These are phyloP conservation scores for Metroxylon sagu DNA, from an alignment of 176 grass and related monocot species.

Conservation along the genomic window DNA sequence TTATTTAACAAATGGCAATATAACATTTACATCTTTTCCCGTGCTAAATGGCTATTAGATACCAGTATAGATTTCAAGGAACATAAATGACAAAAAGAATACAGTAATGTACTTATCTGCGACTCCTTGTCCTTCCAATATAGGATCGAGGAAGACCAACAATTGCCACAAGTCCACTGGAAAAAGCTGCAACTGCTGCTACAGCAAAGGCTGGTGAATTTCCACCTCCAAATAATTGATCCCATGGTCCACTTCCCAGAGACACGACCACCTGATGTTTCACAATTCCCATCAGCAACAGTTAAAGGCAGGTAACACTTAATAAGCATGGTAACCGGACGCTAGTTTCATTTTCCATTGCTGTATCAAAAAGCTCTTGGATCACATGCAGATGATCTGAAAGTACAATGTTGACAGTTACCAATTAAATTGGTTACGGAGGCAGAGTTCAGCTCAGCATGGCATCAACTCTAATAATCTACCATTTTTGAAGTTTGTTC, in stretches of 20 bases:
- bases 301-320: neutral
- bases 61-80: conserved; percentile 23
- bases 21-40: conserved; percentile 20
- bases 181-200: conserved; percentile 57
- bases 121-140: conserved; percentile 32
- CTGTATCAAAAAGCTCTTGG: no score
- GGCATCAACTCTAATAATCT: no score
- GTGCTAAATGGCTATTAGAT: conserved; percentile 21
- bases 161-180: conserved; percentile 70
- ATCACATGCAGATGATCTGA: no score
- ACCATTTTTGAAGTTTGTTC: no score
- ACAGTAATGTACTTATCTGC: conserved; percentile 25
- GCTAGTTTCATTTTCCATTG: no score
- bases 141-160: conserved; percentile 56
- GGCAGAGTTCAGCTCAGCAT: no score
- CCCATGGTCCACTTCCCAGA: conserved; percentile 64
- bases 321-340: no score
- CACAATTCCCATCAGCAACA: conserved; percentile 7
- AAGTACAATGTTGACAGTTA: no score
- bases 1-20: conserved; percentile 8
- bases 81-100: conserved; percentile 24
- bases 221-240: conserved; percentile 73
- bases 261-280: conserved; percentile 61
- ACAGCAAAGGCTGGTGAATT: conserved; percentile 75
- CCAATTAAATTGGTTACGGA: no score